These are phyloP conservation scores for Cystobasidium slooffiae DNA, from an alignment of 1,284 basidiomycete species.

Conservation along the genomic window DNA sequence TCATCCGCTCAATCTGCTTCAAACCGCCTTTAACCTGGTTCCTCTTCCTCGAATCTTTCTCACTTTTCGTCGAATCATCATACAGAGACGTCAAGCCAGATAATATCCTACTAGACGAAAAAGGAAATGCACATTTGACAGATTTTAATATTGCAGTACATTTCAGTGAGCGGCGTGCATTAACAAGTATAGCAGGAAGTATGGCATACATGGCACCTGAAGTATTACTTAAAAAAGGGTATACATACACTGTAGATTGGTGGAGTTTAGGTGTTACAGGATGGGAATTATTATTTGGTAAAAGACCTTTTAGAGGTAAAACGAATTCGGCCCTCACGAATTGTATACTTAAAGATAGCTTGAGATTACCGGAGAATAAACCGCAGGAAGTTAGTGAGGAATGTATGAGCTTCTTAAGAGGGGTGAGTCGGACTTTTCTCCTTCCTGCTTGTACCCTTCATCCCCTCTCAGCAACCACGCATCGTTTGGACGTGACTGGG, in stretches of 20 bases:
- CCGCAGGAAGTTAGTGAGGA: conserved; percentile 74
- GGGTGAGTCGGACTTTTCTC: conserved; percentile 59
- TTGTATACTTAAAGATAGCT: conserved; percentile 69
- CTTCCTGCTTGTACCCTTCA: neutral
- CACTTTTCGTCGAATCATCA: neutral
- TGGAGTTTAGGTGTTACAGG: conserved; percentile 93
- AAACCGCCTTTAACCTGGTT: too few species aligned
- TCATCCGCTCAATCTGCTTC: too few species aligned
- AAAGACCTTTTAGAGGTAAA: conserved; percentile 86
- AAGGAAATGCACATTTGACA: conserved; percentile 92
- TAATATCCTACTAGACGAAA: conserved; percentile 89
- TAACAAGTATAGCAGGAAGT: conserved; percentile 91
- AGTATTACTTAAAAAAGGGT: conserved; percentile 59
- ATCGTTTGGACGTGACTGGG: too few species aligned
- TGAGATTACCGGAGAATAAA: conserved; percentile 50
- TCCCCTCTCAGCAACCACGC: neutral
- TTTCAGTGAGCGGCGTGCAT: conserved; percentile 80
- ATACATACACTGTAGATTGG: conserved; percentile 91
- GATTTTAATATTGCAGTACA: conserved; percentile 99
- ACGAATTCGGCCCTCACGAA: conserved; percentile 88
- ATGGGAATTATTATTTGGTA: conserved; percentile 88
- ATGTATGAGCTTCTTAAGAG: conserved; percentile 71
- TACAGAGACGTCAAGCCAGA: conserved; percentile 91
- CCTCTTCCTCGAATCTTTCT: neutral
- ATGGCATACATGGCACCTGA: conserved; percentile 92